Percentiles rank a stretch among this genome's conserved stretches.
These are phyloP conservation scores for Hygrophorus russula DNA, from an alignment of 768 basidiomycete genomes.

Conservation along the genomic window DNA sequence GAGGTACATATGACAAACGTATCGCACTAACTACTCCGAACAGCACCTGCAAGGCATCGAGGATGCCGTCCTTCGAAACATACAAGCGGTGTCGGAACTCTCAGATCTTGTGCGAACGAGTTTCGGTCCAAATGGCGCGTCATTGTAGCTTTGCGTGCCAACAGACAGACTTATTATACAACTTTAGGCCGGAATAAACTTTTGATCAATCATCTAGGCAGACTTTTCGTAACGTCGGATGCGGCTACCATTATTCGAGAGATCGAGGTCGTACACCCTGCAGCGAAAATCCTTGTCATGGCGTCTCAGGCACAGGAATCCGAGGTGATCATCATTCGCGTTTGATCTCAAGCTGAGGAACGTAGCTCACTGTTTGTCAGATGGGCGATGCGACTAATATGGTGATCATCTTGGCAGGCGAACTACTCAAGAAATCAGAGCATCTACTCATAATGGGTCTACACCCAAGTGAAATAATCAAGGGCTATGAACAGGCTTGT, in stretches of 20 bases:
- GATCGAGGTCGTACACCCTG: slow-evolving; percentile 97
- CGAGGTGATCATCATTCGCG: slow-evolving; percentile 47
- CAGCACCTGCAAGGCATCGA: slow-evolving; percentile 70
- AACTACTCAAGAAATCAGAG: slow-evolving; percentile 89
- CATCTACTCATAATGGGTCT: slow-evolving; percentile 91
- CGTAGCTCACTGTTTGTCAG: slow-evolving; percentile 25
- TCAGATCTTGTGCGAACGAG: slow-evolving; percentile 93
- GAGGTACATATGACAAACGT: not conserved
- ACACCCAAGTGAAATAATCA: slow-evolving; percentile 91
- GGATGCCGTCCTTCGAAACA: slow-evolving; percentile 94
- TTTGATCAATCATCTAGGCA: slow-evolving; percentile 92
- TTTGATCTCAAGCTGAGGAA: not conserved
- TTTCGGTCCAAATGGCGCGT: slow-evolving; percentile 90
- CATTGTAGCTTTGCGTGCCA: slow-evolving; percentile 5
- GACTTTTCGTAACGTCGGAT: slow-evolving; percentile 95
- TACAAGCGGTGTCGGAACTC: slow-evolving; percentile 90
- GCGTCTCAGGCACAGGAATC: slow-evolving; percentile 92
- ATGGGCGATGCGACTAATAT: slow-evolving; percentile 98
- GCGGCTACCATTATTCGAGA: slow-evolving; percentile 98
- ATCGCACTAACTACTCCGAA: not conserved
- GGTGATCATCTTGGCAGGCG: slow-evolving; percentile 91
- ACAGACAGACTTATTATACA: not conserved
- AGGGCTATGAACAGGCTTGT: slow-evolving; percentile 90
- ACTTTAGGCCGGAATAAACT: slow-evolving; percentile 86
- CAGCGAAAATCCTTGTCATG: slow-evolving; percentile 98